Conservation (phyloP, 352 stramenopile species). For the Halophytophthora polymorphica region DNA sequence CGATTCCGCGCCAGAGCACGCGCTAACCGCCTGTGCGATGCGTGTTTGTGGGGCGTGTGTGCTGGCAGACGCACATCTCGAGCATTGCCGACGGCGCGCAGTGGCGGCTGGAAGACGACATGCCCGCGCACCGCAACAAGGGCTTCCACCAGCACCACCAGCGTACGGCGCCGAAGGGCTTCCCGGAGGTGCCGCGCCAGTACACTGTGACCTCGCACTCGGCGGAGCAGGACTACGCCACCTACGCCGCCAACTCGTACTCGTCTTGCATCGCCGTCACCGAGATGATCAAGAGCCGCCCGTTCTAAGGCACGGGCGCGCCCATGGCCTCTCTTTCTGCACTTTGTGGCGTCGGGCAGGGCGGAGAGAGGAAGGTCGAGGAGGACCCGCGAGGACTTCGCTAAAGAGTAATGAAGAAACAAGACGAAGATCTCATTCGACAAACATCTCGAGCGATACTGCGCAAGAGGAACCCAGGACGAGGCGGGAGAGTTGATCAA, state of each 20-base stretch:
- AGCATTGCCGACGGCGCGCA: slow-evolving; percentile 50
- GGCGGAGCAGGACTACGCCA: slow-evolving; percentile 62
- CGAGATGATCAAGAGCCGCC: slow-evolving; percentile 73
- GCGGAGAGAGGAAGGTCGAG: too few relatives aligned
- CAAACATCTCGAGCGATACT: too few relatives aligned
- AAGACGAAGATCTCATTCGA: too few relatives aligned
- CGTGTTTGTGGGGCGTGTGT: not conserved
- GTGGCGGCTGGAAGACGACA: slow-evolving; percentile 68
- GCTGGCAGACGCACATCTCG: slow-evolving; percentile 45
- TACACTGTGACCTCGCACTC: slow-evolving; percentile 73
- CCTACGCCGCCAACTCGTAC: slow-evolving; percentile 87
- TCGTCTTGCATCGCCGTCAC: slow-evolving; percentile 78
- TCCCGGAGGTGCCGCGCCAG: slow-evolving; percentile 74
- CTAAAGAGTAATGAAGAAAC: too few relatives aligned
- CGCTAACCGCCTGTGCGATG: too few relatives aligned
- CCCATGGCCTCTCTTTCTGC: too few relatives aligned
- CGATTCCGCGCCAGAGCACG: too few relatives aligned
- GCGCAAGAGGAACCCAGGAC: too few relatives aligned
- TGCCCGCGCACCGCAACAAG: slow-evolving; percentile 44
- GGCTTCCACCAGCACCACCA: slow-evolving; percentile 58
- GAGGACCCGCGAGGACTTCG: too few relatives aligned
- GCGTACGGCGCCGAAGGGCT: slow-evolving; percentile 63
- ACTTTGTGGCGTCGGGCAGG: too few relatives aligned
- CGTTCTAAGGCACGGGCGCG: too few relatives aligned
- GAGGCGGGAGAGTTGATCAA: too few relatives aligned